Base-by-base conservation (phyloP, 805 yeast species). In the Metschnikowia proteae region DNA sequence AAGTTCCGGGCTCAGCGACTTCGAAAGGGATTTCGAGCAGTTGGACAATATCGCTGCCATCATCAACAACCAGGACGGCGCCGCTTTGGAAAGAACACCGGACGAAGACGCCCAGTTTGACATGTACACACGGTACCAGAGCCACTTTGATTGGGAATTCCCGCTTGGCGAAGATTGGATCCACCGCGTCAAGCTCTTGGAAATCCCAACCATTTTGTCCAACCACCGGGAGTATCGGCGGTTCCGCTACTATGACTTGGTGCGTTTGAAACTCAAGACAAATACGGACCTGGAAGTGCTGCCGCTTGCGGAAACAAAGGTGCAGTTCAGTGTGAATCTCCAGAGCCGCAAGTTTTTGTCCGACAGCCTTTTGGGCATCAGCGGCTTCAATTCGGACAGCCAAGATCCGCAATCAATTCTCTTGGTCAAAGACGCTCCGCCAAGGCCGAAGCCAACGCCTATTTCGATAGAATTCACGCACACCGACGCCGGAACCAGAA, bases 221-320 rank as follows among this genome's bases (percentile, higher is more conserved):
- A 33, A 35, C 17, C 44, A 43, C 40, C 47, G 43, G 5, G 52
- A 52, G 26, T 52, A 48, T 28, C 51, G 54, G 17, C 48, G 51
- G 25, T 51, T 48, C 42, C 47, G 54, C n/a, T 43, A 48, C 38
- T 51, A 51, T 32, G 54, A 51, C 39, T 41, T 51, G 37, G 45
- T 51, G 29, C 49, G 54, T 8, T n/a, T 30, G 17, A 35, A 29
- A 13, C 28, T 43, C 27, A 26, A 34, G 25, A 42, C 25, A 26
- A 42, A 42, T 9, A 38, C 25, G 13, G 32, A 42, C 17, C 38
- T 34, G 17, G 45, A 42, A 13, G 31, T 42, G 5, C 45, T 17
- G 27, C 45, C 45, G 1, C 27, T 42, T 10, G 6, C 27, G n/a
- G 30, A 32, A 25, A 13, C 45, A n/a, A 23, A 32, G 5, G 45